Evolutionary conservation across 768 basidiomycete genomes (phyloP).

Genomic region (Dioszegia crocea): DNA sequence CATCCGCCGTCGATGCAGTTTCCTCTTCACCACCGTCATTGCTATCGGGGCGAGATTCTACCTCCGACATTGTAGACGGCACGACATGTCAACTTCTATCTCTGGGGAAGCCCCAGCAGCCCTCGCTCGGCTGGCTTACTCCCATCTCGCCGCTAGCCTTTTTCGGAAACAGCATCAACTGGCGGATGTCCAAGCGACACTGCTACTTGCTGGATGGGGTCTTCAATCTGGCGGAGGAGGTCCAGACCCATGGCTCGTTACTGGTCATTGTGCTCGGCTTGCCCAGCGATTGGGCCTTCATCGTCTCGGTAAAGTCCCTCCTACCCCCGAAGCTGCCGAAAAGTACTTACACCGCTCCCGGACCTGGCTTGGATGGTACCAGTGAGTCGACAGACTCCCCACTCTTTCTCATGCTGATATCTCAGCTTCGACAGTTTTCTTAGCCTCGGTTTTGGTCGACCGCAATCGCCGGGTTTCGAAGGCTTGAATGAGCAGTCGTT

Average conservation of each 20-base stretch:
- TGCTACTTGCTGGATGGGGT: constrained; percentile 35
- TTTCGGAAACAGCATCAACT: constrained; percentile 35
- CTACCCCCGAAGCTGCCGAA: constrained; percentile 4
- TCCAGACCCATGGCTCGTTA: constrained; percentile 38
- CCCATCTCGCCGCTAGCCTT: constrained; percentile 30
- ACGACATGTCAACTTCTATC: background rate
- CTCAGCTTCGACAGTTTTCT: constrained; percentile 29
- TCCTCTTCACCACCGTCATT: constrained; percentile 20
- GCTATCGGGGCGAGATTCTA: constrained; percentile 26
- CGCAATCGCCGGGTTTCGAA: constrained; percentile 10
- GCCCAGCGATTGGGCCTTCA: constrained; percentile 32
- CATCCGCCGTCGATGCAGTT: constrained; percentile 12
- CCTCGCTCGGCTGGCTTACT: constrained; percentile 21
- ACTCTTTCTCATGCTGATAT: background rate
- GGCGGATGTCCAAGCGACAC: constrained; percentile 35
- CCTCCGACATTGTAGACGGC: constrained; percentile 3
- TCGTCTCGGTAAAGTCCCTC: constrained; percentile 1
- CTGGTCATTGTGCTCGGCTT: constrained; percentile 31
- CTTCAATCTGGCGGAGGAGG: constrained; percentile 29
- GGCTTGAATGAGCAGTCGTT: constrained; percentile 3
- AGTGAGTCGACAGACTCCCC: constrained; percentile 3
- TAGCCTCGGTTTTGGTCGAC: constrained; percentile 24
- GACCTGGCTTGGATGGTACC: constrained; percentile 20
- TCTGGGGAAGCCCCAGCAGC: background rate
- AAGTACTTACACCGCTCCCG: constrained; percentile 12